A percentile compares a stretch with the other conserved stretches of the same genome.
phyloP scores from a whole-genome alignment of 345 rosid genomes.

The Citrus mangshanensis region DNA sequence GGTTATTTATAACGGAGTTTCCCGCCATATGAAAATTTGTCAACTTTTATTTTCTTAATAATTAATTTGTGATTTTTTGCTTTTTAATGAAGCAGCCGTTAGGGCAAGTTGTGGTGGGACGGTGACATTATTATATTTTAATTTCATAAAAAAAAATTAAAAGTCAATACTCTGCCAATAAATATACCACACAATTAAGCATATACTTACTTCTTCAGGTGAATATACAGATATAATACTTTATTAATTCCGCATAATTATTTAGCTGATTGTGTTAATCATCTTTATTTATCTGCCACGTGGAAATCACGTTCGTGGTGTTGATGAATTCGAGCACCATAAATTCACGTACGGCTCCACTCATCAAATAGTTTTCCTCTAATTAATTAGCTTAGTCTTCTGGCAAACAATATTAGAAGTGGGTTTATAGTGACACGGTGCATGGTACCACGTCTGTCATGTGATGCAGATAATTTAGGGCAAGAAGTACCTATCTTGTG shows the following conservation, averaged over 20 bases:
- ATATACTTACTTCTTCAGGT: conserved; percentile 6
- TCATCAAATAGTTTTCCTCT: not conserved
- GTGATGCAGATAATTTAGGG: not conserved
- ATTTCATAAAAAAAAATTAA: not conserved
- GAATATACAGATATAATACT: not conserved
- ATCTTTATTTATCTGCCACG: not conserved
- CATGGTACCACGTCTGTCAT: not conserved
- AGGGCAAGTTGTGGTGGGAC: conserved; percentile 21
- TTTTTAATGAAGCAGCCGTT: conserved; percentile 11
- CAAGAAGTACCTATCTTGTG: not conserved
- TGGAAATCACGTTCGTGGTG: not conserved
- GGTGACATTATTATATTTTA: conserved; percentile 24
- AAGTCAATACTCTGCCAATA: conserved; percentile 25
- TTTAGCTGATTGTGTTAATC: not conserved
- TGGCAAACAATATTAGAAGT: not conserved
- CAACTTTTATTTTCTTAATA: conserved; percentile 6
- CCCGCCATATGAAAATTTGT: conserved; percentile 18
- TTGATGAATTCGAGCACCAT: too few relatives aligned
- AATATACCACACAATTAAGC: conserved; percentile 16
- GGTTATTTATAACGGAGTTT: conserved; percentile 30
- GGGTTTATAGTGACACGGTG: not conserved
- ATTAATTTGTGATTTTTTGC: not conserved
- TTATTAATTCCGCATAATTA: not conserved
- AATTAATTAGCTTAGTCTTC: not conserved
- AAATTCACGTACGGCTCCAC: not conserved